phyloP scores from a whole-genome alignment of 139 green algal genomes.

The Chlorella sp. region DNA sequence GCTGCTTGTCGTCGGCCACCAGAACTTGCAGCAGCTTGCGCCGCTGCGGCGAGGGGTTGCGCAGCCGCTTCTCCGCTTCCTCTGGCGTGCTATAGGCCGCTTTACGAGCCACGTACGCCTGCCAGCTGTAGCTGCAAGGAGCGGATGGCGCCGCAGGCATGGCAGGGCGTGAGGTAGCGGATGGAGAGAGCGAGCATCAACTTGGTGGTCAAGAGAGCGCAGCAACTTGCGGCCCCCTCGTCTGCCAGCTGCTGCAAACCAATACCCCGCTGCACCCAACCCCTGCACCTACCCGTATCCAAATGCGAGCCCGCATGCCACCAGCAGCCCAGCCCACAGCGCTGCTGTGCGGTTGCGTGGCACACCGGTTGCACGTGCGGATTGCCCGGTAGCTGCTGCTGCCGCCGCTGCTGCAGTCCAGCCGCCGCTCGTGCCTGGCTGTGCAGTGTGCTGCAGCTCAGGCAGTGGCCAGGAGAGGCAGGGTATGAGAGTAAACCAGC shows the following conservation, averaged over 20 bases:
- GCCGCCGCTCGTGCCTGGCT: not conserved
- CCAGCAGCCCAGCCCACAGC: not conserved
- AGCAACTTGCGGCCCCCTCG: too few species aligned
- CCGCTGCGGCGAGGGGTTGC: not conserved
- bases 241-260: too few species aligned
- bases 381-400: not conserved
- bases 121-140: not conserved
- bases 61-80: not conserved
- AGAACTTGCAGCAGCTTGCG: constrained; percentile 23
- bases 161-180: too few species aligned
- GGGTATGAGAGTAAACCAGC: not conserved
- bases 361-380: not conserved
- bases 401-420: not conserved
- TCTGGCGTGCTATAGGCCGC: not conserved
- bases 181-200: too few species aligned
- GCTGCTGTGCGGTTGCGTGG: not conserved
- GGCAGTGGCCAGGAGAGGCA: not conserved
- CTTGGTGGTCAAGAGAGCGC: too few species aligned
- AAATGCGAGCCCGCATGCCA: not conserved
- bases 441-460: not conserved
- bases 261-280: too few species aligned
- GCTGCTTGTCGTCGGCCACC: not conserved
- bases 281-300: not conserved
- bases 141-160: too few species aligned
- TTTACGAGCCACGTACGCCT: too few species aligned